Evolutionary conservation across 2,329 filamentous ascomycete genomes (phyloP), one percentile per base, ranked within the genome.

Genomic region (Phialemonium atrogriseum): DNA sequence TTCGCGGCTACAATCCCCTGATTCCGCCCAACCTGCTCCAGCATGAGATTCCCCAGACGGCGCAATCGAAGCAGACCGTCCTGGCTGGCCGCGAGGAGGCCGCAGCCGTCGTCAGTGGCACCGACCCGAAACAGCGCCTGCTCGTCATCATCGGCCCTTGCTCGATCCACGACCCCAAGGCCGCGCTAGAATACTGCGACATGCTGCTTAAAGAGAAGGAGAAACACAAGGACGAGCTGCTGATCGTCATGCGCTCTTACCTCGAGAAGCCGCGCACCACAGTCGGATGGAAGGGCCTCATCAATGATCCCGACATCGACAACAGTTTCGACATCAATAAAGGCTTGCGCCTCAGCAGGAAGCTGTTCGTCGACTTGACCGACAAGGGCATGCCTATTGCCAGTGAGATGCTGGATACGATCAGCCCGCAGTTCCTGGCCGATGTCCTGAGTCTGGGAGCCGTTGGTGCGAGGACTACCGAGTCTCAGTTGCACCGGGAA

Each of bases 291-390:
- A 98, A 98, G 68, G 91, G 91, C 30, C 68, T 98, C 48, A 94
- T 98, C 66, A 96, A 98, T 58, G 91, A 98, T 61, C 91, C 91
- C 2, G 89, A 96, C 52, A 94, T 98, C 54, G 88, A 96, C 60
- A 89, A 94, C 58, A 91, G 83, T 60, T 96, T 94, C 81, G 80
- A 95, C 64, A 96, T 98, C 66, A 96, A 96, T 72, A 96, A 96
- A 70, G 91, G 91, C 13, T 63, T 98, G 51, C 78, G 84, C 30
- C 68, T 87, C 34, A 84, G 86, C 34, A 75, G 91, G 46, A 80
- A 96, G 60, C 73, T 98, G 54, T 96, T 95, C 60, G 80, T 93
- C 41, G 87, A 96, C 56, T 68, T 98, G 46, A 96, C 89, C 0
- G 70, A 76, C 56, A 83, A 79, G 64, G 91, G 91, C 51, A 94